phyloP scores from a whole-genome alignment of 768 basidiomycete genomes.

The Leccinum barrowsii region DNA sequence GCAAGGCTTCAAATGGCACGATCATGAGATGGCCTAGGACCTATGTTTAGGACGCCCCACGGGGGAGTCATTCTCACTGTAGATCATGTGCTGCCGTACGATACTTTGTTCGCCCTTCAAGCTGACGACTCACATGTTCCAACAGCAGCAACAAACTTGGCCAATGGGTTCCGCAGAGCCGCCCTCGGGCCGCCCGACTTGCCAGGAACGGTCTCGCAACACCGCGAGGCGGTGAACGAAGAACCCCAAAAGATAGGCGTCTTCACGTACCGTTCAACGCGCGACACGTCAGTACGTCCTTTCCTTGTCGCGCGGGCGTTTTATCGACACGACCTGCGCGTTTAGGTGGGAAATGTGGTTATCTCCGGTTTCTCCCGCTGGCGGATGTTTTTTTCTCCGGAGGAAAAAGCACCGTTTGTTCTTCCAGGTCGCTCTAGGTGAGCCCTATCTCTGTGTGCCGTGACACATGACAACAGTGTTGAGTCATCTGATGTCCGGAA shows the following conservation, averaged over 20 bases:
- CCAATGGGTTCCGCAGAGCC: neutral
- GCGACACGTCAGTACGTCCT: neutral
- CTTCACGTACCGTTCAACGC: neutral
- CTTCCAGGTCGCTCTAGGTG: neutral
- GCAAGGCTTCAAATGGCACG: neutral
- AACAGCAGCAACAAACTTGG: neutral
- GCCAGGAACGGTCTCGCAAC: neutral
- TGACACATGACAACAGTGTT: constrained; percentile 5
- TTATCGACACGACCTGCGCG: neutral
- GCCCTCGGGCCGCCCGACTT: neutral
- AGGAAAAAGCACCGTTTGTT: neutral
- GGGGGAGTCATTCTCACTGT: constrained; percentile 1
- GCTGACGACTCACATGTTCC: constrained; percentile 1
- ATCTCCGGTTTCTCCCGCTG: neutral
- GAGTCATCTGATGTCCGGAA: constrained; percentile 16
- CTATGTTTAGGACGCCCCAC: constrained; percentile 6
- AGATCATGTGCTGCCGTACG: neutral
- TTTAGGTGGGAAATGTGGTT: neutral
- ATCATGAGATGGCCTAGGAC: neutral
- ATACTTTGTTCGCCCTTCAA: neutral
- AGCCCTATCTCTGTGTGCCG: constrained; percentile 2
- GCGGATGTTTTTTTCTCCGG: neutral
- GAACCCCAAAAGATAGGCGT: constrained; percentile 1
- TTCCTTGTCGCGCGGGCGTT: neutral
- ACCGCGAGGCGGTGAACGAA: neutral